These are phyloP conservation scores for Panicum hallii DNA, from an alignment of 202 grass and related monocot genomes.

Conservation along the genomic window DNA sequence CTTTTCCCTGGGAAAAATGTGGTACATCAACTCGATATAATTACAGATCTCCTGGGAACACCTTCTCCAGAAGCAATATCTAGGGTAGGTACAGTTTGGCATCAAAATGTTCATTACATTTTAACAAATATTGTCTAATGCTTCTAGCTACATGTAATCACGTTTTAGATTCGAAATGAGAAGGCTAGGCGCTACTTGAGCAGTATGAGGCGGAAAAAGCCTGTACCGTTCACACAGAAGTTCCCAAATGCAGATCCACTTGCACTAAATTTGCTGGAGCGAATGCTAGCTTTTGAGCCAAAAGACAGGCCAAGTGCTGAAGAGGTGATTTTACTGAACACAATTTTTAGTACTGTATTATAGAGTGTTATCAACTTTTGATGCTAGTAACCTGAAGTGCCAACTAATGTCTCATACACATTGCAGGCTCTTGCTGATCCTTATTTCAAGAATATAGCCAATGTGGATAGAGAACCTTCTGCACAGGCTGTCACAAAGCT, in stretches of 20 bases:
- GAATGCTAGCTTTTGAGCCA: slow-evolving; percentile 90
- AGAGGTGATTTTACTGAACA: slow-evolving; percentile 60
- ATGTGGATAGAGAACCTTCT: slow-evolving; percentile 88
- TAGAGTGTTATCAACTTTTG: slow-evolving; percentile 13
- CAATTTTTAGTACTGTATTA: slow-evolving; percentile 18
- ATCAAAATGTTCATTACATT: slow-evolving; percentile 16
- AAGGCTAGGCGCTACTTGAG: slow-evolving; percentile 92
- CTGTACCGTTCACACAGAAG: slow-evolving; percentile 76
- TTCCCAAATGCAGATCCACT: slow-evolving; percentile 81
- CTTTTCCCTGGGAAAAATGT: slow-evolving; percentile 98
- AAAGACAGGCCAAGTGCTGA: slow-evolving; percentile 90
- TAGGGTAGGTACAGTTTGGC: slow-evolving; percentile 61
- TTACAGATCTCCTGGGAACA: slow-evolving; percentile 87
- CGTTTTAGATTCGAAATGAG: slow-evolving; percentile 80
- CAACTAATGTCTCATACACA: slow-evolving; percentile 40
- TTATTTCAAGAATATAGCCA: slow-evolving; percentile 94
- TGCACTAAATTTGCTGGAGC: slow-evolving; percentile 75
- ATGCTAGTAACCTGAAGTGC: slow-evolving; percentile 37
- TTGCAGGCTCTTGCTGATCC: slow-evolving; percentile 87
- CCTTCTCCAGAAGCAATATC: slow-evolving; percentile 87
- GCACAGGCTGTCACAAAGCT: slow-evolving; percentile 83
- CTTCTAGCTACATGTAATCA: slow-evolving; percentile 33
- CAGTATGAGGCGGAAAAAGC: slow-evolving; percentile 85
- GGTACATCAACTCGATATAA: slow-evolving; percentile 93
- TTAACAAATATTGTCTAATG: slow-evolving; percentile 16